Base-by-base conservation (phyloP, 805 yeast genomes). In the Wickerhamiella australiensis region DNA sequence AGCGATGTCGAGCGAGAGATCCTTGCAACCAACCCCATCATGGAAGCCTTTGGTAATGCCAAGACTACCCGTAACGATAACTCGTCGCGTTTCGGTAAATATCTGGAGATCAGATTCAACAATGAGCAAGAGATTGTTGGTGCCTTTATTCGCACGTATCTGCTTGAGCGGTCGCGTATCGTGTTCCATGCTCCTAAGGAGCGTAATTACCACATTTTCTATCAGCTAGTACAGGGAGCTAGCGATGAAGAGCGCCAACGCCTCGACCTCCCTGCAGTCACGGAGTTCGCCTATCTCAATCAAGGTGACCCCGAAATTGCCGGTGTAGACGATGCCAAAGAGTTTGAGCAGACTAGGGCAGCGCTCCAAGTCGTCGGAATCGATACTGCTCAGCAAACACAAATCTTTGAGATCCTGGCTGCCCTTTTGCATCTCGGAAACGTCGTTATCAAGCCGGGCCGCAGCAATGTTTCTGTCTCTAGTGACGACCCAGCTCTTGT, bases 11-110 rank as follows among this genome's bases (percentile, higher is more conserved):
- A 90, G 68, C 83, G 84, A 62, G 95, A 85, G 68, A 90, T 90
- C 51, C 74, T 90, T 60, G 97, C 98, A 12, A 92, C 97, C 0
- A 90, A 90, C 63, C 97, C 97, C 2, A 82, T 92, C 59, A 83
- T 92, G 82, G 98, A 92, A 69, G 92, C 97, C 0, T 92, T 92
- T 67, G 98, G 98, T 72, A 92, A 94, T 66, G 97, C 98, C 6
- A 90, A 90, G 64, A 90, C 98, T 1, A 82, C 95, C 17, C 80
- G 98, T 72, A 90, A 90, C 65, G 96, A 90, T 68, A 90, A 90
- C 68, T 92, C 97, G 25, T 90, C 97, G 22, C 82, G 98, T 66
- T 94, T 92, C 62, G 98, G 98, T 62, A 90, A 90, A 66, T 90
- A 90, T 64, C 72, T 90, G 57, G 97, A 90, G 68, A 90, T 90